Evolutionary conservation across 805 yeast species (phyloP).

Genomic region (Sugiyamaella lignohabitans): DNA sequence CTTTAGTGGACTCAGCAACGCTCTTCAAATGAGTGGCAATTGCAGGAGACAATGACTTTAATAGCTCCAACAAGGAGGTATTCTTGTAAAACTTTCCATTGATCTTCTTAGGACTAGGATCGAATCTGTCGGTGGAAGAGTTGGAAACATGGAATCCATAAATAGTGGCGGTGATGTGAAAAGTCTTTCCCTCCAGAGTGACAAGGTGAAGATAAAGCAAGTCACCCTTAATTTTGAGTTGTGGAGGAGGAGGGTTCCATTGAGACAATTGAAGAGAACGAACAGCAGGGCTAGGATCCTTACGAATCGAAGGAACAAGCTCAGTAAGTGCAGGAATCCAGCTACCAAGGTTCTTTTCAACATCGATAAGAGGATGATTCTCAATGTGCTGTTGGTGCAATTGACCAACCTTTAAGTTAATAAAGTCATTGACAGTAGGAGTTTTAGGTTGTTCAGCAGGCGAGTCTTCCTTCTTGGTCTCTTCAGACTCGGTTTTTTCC

Average conservation of each 20-base stretch:
- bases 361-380: conserved; percentile 17
- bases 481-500: not conserved
- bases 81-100: conserved; percentile 32
- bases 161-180: conserved; percentile 70
- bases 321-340: conserved; percentile 17
- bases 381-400: conserved; percentile 10
- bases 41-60: conserved; percentile 58
- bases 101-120: conserved; percentile 45
- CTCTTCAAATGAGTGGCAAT: conserved; percentile 47
- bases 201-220: conserved; percentile 66
- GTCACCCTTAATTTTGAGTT: conserved; percentile 63
- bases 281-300: conserved; percentile 29
- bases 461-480: not conserved
- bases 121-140: conserved; percentile 58
- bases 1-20: conserved; percentile 39
- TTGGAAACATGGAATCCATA: conserved; percentile 76
- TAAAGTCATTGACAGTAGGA: not conserved
- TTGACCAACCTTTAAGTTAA: not conserved
- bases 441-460: conserved; percentile 1
- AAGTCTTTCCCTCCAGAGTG: conserved; percentile 75
- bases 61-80: conserved; percentile 54
- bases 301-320: not conserved
- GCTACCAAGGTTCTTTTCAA: conserved; percentile 19
- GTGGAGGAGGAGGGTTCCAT: conserved; percentile 81
- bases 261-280: conserved; percentile 63